Evolutionary conservation across 1,284 basidiomycete genomes (phyloP).

Genomic region (Tetrapyrgos nigripes): DNA sequence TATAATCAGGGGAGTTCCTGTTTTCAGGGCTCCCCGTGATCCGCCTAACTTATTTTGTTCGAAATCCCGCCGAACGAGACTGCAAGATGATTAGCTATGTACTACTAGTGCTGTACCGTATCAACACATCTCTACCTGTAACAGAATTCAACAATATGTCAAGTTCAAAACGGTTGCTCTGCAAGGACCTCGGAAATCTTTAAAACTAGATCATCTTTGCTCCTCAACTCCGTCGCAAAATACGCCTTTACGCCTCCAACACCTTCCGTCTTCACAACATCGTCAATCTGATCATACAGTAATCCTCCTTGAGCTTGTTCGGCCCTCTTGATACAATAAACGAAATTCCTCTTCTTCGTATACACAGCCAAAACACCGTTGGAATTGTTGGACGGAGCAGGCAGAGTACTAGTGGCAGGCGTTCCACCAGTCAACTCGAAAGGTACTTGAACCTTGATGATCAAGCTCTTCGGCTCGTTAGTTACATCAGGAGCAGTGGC

Average conservation of each 20-base stretch:
- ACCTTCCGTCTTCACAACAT: conserved; percentile 45
- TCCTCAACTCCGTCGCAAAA: conserved; percentile 57
- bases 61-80: too few species aligned
- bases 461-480: conserved; percentile 40
- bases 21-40: too few species aligned
- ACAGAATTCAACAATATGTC: too few species aligned
- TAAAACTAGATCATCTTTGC: conserved; percentile 51
- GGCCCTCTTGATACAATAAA: conserved; percentile 43
- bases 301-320: conserved; percentile 32
- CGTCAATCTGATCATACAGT: conserved; percentile 46
- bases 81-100: too few species aligned
- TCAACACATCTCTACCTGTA: too few species aligned
- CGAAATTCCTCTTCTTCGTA: conserved; percentile 57
- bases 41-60: too few species aligned
- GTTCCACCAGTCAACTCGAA: conserved; percentile 2
- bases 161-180: conserved; percentile 52
- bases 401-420: background rate
- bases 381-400: too few species aligned
- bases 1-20: too few species aligned
- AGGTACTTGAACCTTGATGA: conserved; percentile 62
- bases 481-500: conserved; percentile 31
- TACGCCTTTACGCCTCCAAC: conserved; percentile 58
- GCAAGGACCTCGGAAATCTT: conserved; percentile 57
- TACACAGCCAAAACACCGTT: conserved; percentile 50
- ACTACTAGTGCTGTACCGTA: too few species aligned